phyloP scores from a whole-genome alignment of 169 alveolate species.

The Cytauxzoon felis region DNA sequence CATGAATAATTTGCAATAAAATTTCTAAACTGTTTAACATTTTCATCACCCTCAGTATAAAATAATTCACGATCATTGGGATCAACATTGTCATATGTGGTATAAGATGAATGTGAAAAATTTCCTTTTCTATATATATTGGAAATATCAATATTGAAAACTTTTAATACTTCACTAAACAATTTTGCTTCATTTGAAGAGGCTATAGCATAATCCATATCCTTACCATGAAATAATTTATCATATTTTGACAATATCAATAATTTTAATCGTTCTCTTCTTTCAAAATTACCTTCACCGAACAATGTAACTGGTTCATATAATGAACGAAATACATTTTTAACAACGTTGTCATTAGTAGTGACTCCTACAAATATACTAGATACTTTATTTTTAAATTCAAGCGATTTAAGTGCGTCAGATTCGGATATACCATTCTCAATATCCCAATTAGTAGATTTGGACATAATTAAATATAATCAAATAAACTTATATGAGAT shows the following conservation, averaged over 20 bases:
- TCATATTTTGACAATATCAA: conserved; percentile 66
- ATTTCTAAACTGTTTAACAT: conserved; percentile 48
- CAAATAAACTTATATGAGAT: no score
- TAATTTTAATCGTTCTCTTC: conserved; percentile 70
- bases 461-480: conserved; percentile 20
- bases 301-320: conserved; percentile 73
- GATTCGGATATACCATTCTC: conserved; percentile 33
- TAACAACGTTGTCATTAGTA: conserved; percentile 67
- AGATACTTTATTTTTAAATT: conserved; percentile 64
- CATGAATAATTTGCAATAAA: conserved; percentile 52
- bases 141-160: conserved; percentile 72
- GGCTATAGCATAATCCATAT: conserved; percentile 41
- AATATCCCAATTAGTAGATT: conserved; percentile 32
- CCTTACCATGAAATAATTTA: conserved; percentile 55
- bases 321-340: conserved; percentile 64
- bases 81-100: conserved; percentile 41
- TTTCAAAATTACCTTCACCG: conserved; percentile 76
- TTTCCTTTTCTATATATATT: conserved; percentile 57
- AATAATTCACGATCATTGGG: conserved; percentile 58
- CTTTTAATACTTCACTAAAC: conserved; percentile 63
- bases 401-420: conserved; percentile 67
- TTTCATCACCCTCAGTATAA: conserved; percentile 69
- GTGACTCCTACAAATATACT: conserved; percentile 70
- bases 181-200: conserved; percentile 69
- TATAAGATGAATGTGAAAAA: conserved; percentile 40